Base-by-base conservation (phyloP, 495 filamentous ascomycete species). In the Umbilicaria muhlenbergii region DNA sequence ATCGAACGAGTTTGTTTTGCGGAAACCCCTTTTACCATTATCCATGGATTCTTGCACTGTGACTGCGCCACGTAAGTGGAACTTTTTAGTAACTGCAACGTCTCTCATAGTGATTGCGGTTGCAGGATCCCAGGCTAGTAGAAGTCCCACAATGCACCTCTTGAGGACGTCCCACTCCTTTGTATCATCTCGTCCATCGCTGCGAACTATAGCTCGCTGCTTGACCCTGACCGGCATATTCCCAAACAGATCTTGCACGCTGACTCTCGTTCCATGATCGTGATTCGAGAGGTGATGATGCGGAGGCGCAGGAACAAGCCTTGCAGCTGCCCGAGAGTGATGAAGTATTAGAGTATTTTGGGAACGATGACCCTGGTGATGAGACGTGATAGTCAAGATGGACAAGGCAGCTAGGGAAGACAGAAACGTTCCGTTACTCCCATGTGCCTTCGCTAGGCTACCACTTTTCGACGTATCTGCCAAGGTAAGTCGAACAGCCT, bases 211-310 rank as follows among this genome's bases (percentile, higher is more conserved):
- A 11, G 73, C 69, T 51, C 86, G 71, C 53, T 82, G 83, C 60
- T 91, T 94, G 16, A 95, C 79, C n/a, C 92, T 80, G 11, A 98
- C 91, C 2, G 91, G 91, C 80, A 98, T 87, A 39, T 85, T 87
- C 1, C 89, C 91, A 60, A 95, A 96, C 11, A 98, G 67, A 53
- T 94, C 83, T 47, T 83, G 77, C 3, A 95, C 83, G 4, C 70
- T 73, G 8, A 91, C 77, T 38, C 78, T 69, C 1, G 89, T 94
- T 5, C 91, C 92, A 61, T 85, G 80, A 12, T 63, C 50, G 41
- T 69, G 66, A 49, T 60, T 60, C 7, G 62, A 52, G 3, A 91
- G 47, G 21, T 68, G 63, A 31, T 85, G 73, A 34, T 80, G 70
- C 4, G 64, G 48, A 2, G 75, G 71, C 3, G 83, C 77, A 17